Percentiles rank a stretch among this genome's conserved stretches.
These are phyloP conservation scores for Tetradesmus lagerheimii DNA, from an alignment of 139 green algal species.

Conservation along the genomic window DNA sequence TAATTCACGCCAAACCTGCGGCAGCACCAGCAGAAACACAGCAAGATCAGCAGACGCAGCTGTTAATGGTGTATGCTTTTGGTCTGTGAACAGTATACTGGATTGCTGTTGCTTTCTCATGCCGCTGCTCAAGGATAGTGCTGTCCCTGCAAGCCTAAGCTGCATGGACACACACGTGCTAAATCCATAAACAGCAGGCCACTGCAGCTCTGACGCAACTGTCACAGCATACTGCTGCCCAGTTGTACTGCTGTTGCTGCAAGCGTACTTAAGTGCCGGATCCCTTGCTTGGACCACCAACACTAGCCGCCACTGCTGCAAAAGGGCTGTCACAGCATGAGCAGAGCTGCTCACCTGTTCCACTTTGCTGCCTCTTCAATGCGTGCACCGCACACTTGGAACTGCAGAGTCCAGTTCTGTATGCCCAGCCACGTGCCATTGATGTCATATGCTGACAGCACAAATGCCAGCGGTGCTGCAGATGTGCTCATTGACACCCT, in stretches of 20 bases:
- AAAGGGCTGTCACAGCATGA: no score
- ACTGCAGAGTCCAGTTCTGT: conserved; percentile 61
- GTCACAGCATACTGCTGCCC: neutral
- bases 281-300: no score
- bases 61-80: no score
- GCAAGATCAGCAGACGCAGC: neutral
- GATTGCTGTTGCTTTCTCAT: no score
- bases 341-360: conserved; percentile 53
- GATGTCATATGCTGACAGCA: conserved; percentile 63
- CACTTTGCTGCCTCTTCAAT: conserved; percentile 52
- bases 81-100: no score
- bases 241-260: no score
- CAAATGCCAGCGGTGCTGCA: conserved; percentile 46
- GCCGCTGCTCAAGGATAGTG: no score
- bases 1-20: conserved; percentile 68
- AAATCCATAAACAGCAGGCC: neutral
- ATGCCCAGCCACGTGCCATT: conserved; percentile 75
- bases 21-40: neutral
- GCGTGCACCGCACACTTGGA: conserved; percentile 63
- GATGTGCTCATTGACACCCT: conserved; percentile 43
- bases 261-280: no score
- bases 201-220: neutral
- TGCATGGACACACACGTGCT: neutral
- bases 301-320: no score
- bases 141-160: no score